A percentile compares a stretch with the other conserved stretches of the same genome.
Conservation (phyloP, 805 yeast species). For the Metschnikowia gelsemii region DNA sequence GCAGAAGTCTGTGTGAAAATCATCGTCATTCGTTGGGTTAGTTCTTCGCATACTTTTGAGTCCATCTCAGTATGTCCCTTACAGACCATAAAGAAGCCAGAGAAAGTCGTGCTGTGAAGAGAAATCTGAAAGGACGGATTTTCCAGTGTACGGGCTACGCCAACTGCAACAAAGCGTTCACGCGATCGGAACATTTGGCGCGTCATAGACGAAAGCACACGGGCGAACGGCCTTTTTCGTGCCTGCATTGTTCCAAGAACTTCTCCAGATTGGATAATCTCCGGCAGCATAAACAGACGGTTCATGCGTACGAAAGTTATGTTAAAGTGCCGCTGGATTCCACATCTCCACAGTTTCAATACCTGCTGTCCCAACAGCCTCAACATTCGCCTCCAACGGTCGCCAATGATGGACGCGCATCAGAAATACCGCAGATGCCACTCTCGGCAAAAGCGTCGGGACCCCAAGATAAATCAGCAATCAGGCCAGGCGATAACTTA, state of each 20-base stretch:
- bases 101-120: conserved; percentile 28
- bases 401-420: neutral
- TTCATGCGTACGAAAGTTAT: conserved; percentile 42
- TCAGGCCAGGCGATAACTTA: neutral
- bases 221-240: conserved; percentile 89
- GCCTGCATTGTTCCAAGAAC: conserved; percentile 75
- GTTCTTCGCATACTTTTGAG: no score
- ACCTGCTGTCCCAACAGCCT: neutral
- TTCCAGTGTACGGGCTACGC: conserved; percentile 87
- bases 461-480: neutral
- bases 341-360: neutral
- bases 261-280: conserved; percentile 85
- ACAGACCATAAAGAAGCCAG: conserved; percentile 16
- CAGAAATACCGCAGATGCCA: conserved; percentile 2
- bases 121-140: conserved; percentile 54
- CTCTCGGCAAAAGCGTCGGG: conserved; percentile 1
- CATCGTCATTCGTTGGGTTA: no score
- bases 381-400: neutral
- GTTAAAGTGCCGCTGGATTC: conserved; percentile 1
- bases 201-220: conserved; percentile 92
- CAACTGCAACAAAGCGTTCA: conserved; percentile 84
- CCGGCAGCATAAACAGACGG: conserved; percentile 86
- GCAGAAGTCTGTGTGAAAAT: no score
- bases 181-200: conserved; percentile 89
- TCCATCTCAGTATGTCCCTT: neutral